These are phyloP conservation scores for Poa pratensis DNA, from an alignment of 176 grass and related monocot species.

Conservation along the genomic window DNA sequence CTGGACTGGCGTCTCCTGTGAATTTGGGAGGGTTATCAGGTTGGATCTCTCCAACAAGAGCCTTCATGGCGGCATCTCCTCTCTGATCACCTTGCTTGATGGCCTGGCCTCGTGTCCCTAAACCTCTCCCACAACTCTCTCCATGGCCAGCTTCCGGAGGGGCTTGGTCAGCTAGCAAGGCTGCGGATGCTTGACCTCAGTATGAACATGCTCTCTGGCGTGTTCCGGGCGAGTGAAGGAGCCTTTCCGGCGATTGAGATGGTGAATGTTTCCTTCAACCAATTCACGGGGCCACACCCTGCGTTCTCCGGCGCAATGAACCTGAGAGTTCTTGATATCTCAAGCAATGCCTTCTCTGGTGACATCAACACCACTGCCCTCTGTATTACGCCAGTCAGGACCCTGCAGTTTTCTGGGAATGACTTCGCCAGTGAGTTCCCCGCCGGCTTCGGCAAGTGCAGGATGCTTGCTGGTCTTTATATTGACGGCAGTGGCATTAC, in stretches of 20 bases:
- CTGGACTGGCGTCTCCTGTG: slow-evolving; percentile 59
- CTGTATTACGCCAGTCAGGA: slow-evolving; percentile 27
- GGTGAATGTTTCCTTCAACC: slow-evolving; percentile 65
- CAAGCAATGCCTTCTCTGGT: slow-evolving; percentile 43
- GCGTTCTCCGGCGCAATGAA: slow-evolving; percentile 25
- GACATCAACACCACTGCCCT: slow-evolving; percentile 31
- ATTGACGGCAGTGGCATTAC: slow-evolving; percentile 36
- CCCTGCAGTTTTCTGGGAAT: slow-evolving; percentile 53
- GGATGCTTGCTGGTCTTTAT: slow-evolving; percentile 45
- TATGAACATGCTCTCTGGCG: slow-evolving; percentile 37
- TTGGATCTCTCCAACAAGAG: slow-evolving; percentile 57
- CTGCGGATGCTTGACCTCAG: slow-evolving; percentile 64
- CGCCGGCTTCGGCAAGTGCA: slow-evolving; percentile 6
- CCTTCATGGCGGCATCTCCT: slow-evolving; percentile 49
- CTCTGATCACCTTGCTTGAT: slow-evolving; percentile 45
- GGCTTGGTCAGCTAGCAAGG: slow-evolving; percentile 29
- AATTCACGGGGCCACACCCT: slow-evolving; percentile 50
- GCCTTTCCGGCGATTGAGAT: slow-evolving; percentile 47
- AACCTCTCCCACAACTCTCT: slow-evolving; percentile 63
- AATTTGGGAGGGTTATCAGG: slow-evolving; percentile 46
- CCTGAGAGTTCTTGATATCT: slow-evolving; percentile 53
- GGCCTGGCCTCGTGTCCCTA: slow-evolving; percentile 33
- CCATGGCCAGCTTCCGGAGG: not conserved
- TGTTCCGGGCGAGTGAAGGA: not conserved
- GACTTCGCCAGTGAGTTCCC: slow-evolving; percentile 29